Base-by-base conservation (phyloP, 345 rosid species). In the Boechera stricta region DNA sequence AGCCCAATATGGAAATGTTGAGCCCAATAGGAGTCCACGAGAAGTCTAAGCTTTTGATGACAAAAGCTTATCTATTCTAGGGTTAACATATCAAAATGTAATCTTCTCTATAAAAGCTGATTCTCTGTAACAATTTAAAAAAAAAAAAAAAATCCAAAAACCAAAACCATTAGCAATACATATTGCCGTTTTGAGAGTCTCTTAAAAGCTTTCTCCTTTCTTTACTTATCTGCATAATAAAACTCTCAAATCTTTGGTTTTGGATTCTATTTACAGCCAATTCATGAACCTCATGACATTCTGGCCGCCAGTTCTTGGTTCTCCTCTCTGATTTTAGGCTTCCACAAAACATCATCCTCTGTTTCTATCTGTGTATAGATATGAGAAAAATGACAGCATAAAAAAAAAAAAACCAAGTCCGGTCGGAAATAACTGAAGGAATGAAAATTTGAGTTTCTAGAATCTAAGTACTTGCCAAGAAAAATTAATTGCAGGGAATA, bases 401-500 rank as follows among this genome's bases (percentile, higher is more conserved):
- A 48, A 28, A 11, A 21, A 38, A 62, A 12, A 1, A 31, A 21
- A 21, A 1, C 9, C 24, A 42, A 36, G 31, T 8, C 57, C 44
- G 3, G 1, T 49, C 11, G 0, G 2, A 45, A 45, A 45, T 21
- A 21, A 21, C 24, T 21, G 24, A 21, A 21, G 24, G 51, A 39
- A 24, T 15, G 5, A 55, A 70, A 18, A 32, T 52, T 36, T 1
- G 1, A 5, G 15, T 31, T 7, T 47, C 3, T 7, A 24, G 3
- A 18, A 45, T 38, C 18, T 26, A 74, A 29, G 28, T 76, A 81
- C 89, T 85, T 82, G 79, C 98, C 90, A 79, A 78, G 98, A 87
- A 85, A 92, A 92, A 79, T 92, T 91, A 71, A 90, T 56, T 0
- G 88, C 92, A 67, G 94, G 98, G 81, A 90, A 90, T 53, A 89